These are phyloP conservation scores for Tilletia indica DNA, from an alignment of 1,284 basidiomycete genomes.

Conservation along the genomic window DNA sequence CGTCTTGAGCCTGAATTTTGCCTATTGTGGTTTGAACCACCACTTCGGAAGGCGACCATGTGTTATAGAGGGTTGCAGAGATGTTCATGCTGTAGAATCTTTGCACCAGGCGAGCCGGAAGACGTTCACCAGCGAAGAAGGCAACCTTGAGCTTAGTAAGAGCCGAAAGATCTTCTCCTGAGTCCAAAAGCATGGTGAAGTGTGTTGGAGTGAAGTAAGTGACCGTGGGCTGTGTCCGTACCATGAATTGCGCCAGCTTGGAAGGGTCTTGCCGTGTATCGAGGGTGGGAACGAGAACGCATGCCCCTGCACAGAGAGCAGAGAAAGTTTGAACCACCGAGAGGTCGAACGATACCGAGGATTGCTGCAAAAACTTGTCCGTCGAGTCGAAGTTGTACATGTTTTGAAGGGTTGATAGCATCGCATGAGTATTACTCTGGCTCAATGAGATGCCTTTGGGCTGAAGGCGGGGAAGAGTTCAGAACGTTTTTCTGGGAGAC, in stretches of 20 bases:
- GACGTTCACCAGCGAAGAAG: slow-evolving; percentile 1
- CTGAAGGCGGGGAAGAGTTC: neutral
- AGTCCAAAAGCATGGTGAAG: neutral
- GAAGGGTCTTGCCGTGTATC: neutral
- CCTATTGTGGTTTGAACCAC: slow-evolving; percentile 1
- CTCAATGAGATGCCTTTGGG: slow-evolving; percentile 1
- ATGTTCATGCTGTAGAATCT: neutral
- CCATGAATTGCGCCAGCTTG: slow-evolving; percentile 1
- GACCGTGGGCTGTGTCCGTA: neutral
- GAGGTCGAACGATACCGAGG: neutral
- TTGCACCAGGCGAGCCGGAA: neutral
- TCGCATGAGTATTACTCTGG: slow-evolving; percentile 1
- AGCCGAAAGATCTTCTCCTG: neutral
- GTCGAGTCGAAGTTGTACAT: neutral
- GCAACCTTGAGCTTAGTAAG: slow-evolving; percentile 4
- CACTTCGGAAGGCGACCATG: neutral
- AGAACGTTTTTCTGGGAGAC: no score
- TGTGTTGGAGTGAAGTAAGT: neutral
- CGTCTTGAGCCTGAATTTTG: neutral
- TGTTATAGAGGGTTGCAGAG: neutral
- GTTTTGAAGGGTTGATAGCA: neutral
- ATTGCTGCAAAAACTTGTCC: slow-evolving; percentile 3
- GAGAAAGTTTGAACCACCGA: neutral
- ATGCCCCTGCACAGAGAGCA: neutral
- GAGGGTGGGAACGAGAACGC: slow-evolving; percentile 3